Evolutionary conservation across 1,139 yeast genomes (phyloP), one percentile per base, ranked within the genome.

Genomic region (Wickerhamiella infanticola): DNA sequence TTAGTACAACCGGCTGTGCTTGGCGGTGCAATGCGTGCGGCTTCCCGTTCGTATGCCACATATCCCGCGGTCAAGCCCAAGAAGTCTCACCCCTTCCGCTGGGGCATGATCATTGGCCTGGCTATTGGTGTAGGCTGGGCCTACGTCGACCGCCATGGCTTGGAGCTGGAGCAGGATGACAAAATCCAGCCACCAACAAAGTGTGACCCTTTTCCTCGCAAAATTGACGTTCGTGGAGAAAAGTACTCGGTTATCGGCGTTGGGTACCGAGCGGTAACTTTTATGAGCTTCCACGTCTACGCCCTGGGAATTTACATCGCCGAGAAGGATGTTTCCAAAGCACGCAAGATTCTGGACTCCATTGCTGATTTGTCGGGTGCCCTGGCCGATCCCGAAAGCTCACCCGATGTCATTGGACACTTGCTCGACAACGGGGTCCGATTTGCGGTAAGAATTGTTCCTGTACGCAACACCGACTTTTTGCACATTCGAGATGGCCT

Each of bases 401-500:
- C 36, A 1, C 65, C 68, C 6, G 68, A 71, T 3, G 58, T 83
- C 24, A 62, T 84, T 25, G 69, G 73, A 24, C 67, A 70, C 45
- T 64, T 86, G 41, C 61, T 85, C 41, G 75, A 73, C 41, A 64
- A 72, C n/a, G 75, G 78, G 8, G 73, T 82, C 24, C 72, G 76
- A 48, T 70, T 85, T 54, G 68, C 78, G 42, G 78, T 85, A 35
- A 70, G 94, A 52, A 79, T 90, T 52, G 79, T 81, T 23, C 96
- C 98, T 0, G 79, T 81, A 8, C 73, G 94, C 58, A 84, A 82
- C 60, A 88, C 97, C 1, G 96, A 88, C 62, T 84, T 81, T 62
- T 77, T 77, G 51, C 97, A 90, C 61, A 65, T 90, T 60, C 75
- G 82, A 55, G 97, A 90, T 58, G 97, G 97, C 0, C 74, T 90